Base-by-base conservation (phyloP, 73 alveolate genomes). In the Symbiodinium natans region DNA sequence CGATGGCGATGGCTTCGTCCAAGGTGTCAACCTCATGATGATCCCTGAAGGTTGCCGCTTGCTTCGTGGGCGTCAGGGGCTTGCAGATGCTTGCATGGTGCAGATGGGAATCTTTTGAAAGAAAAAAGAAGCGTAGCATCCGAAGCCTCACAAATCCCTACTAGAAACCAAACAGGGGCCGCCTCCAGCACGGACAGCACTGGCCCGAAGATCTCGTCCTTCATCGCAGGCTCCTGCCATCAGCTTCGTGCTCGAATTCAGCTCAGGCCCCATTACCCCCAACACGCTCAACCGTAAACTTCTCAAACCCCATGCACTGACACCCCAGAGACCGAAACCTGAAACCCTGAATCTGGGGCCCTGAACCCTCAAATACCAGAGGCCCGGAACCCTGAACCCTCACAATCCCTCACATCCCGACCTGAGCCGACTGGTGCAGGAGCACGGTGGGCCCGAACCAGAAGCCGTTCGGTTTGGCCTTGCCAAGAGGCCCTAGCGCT, bases 361-460 rank as follows among this genome's bases (percentile, higher is more conserved):
- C 5, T 59, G 75, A 19, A 3, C 75, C 5, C 31, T n/a, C 36
- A 63, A 11, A 54, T 54, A 54, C 21, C 74, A 11, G 74, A 54
- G 21, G 74, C 74, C 74, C 11, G n/a, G n/a, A n/a, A n/a, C n/a
- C n/a, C n/a, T n/a, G n/a, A n/a, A n/a, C n/a, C n/a, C n/a, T n/a
- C n/a, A n/a, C n/a, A n/a, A n/a, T n/a, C n/a, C n/a, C n/a, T n/a
- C 8, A 29, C 77, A 59, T 9, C 77, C 84, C 42, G 17, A 15
- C 95, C 95, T 88, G 74, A 21, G 98, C 82, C 19, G 98, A 92
- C 52, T 92, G 75, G 84, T 92, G 98, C 41, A 92, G 52, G 46
- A 92, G 90, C 34, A 92, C 88, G 21, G 90, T 92, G 23, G 98
- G 98, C 40, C 98, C 98, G 33, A 92, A 92, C 98, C 98, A 92